Evolutionary conservation across 371 early-diverging fungal species (phyloP).

Genomic region (Parasitella parasitica): DNA sequence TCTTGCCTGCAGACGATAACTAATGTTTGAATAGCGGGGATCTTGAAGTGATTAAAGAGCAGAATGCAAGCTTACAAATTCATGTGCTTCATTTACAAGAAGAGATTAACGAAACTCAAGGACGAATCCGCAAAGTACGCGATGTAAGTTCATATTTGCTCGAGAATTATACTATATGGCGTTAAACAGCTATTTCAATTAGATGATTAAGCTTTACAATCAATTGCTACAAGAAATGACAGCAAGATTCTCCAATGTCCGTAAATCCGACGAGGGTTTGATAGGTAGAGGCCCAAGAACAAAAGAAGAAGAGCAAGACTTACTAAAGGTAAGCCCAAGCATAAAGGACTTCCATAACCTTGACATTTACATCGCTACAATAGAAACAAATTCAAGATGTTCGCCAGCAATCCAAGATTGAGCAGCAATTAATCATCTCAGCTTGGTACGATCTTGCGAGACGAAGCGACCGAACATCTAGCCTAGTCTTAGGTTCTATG

Average conservation of each 20-base stretch:
- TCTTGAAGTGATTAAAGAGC: constrained; percentile 60
- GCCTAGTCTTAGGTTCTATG: constrained; percentile 47
- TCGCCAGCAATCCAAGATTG: constrained; percentile 61
- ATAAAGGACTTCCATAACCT: constrained; percentile 1
- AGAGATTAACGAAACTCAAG: constrained; percentile 69
- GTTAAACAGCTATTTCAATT: background rate
- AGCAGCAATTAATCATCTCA: constrained; percentile 71
- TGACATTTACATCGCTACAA: constrained; percentile 18
- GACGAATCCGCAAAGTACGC: constrained; percentile 74
- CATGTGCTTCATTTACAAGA: constrained; percentile 64
- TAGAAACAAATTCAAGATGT: constrained; percentile 72
- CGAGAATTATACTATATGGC: background rate
- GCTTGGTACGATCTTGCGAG: constrained; percentile 74
- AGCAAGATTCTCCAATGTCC: constrained; percentile 28
- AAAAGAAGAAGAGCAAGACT: constrained; percentile 74
- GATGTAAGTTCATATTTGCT: constrained; percentile 45
- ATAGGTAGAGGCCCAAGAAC: constrained; percentile 36
- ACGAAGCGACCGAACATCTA: constrained; percentile 53
- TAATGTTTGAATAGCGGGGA: constrained; percentile 26
- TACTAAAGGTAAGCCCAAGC: constrained; percentile 57
- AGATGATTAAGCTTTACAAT: constrained; percentile 58
- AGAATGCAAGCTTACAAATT: constrained; percentile 59
- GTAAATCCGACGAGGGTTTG: constrained; percentile 30
- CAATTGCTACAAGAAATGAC: constrained; percentile 55
- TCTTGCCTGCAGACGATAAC: background rate